Percentiles rank a stretch among this genome's conserved stretches.
Evolutionary conservation across 495 filamentous ascomycete genomes (phyloP).

Genomic region (Talaromyces ruber): DNA sequence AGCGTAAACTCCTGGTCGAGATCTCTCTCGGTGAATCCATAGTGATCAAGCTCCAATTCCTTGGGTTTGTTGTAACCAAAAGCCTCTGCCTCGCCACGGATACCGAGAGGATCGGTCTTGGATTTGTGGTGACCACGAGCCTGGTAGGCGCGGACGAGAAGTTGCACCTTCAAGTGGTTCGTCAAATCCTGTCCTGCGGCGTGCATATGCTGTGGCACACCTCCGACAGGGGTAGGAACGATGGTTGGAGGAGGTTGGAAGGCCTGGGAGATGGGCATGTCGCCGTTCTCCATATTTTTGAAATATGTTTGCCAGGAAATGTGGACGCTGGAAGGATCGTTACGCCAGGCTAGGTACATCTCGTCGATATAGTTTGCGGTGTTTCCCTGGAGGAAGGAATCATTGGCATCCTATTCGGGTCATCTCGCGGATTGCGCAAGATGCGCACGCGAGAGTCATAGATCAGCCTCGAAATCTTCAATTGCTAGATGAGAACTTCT

Average conservation of each 20-base stretch:
- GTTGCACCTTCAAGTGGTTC: conserved; percentile 96
- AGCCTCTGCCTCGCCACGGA: conserved; percentile 74
- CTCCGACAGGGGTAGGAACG: conserved; percentile 68
- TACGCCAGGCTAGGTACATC: conserved; percentile 98
- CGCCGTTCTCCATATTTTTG: conserved; percentile 95
- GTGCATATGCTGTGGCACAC: conserved; percentile 66
- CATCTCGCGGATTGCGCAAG: conserved; percentile 8
- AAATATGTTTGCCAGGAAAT: conserved; percentile 99
- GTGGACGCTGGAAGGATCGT: conserved; percentile 87
- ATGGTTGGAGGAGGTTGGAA: conserved; percentile 93
- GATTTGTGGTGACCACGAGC: conserved; percentile 97
- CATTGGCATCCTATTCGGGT: conserved; percentile 61
- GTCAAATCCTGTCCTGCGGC: conserved; percentile 76
- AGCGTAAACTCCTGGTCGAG: conserved; percentile 86
- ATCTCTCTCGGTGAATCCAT: conserved; percentile 91
- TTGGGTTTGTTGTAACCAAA: conserved; percentile 85
- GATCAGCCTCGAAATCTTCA: conserved; percentile 17
- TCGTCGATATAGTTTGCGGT: conserved; percentile 98
- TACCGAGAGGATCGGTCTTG: conserved; percentile 91
- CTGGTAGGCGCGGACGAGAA: conserved; percentile 94
- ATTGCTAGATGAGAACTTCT: background rate
- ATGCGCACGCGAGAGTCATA: conserved; percentile 4
- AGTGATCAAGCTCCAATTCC: conserved; percentile 87
- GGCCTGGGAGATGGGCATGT: conserved; percentile 93
- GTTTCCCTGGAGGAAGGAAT: conserved; percentile 91